Base-by-base conservation (phyloP, 768 basidiomycete species). In the Saitozyma podzolica region DNA sequence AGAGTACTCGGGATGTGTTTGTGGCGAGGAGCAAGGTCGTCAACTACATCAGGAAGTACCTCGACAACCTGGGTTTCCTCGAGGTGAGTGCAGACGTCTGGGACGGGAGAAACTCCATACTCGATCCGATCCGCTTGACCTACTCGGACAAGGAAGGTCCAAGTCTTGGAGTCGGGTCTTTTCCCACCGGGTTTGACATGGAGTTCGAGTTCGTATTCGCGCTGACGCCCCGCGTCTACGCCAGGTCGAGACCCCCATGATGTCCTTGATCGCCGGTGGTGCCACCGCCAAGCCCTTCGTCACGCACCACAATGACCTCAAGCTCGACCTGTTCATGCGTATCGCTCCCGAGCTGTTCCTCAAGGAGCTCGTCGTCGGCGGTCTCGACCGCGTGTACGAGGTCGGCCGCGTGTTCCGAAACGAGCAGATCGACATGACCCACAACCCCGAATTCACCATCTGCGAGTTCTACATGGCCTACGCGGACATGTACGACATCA, bases 391-490 rank as follows among this genome's bases (percentile, higher is more conserved):
- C 50, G 96, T 99, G 11, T 99, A 92, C 80, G 96, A 99, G 81
- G 97, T 99, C 65, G 96, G 95, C 2, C 88, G 95, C 48, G 93
- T 97, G 11, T 99, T 98, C 85, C 84, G 96, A 52, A 99, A 98
- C 80, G 96, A 99, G 79, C 91, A 94, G 40, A 99, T 99, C 75
- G 96, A 99, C 82, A 82, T 99, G 68, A 99, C 96, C 16, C 96
- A 99, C 80, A 99, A 99, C 81, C 96, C 96, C 69, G 96, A 99
- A 80, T 97, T 97, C 83, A 91, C 92, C 6, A 95, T 97, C 82
- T 98, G 95, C 85, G 95, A 99, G 82, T 98, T 99, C 82, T 99
- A 98, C 78, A 98, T 99, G 95, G 95, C 96, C 40, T 98, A 97
- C 72, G 96, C 96, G 62, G 96, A 98, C 80, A 94, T 95, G 93